Base-by-base conservation (phyloP, 75 land plant species). In the Pseudotsuga menziesii region DNA sequence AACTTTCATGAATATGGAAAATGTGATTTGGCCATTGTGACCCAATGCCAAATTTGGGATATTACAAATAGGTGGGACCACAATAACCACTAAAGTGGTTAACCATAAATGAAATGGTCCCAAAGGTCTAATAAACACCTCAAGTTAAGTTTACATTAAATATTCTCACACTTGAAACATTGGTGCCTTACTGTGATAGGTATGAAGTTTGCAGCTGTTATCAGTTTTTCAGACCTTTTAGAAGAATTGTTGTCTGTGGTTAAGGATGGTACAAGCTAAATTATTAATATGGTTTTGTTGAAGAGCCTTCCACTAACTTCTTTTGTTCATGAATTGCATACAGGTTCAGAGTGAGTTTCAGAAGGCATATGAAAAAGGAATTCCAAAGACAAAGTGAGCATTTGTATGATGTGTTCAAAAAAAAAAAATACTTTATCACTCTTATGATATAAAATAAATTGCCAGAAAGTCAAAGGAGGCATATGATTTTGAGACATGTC, bases 311-410 rank as follows among this genome's bases (percentile, higher is more conserved):
- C 5, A 7, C 4, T 77, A 27, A 70, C 27, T 56, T 57, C 32
- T 76, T 23, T 29, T 78, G 23, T 8, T 25, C 61, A 61, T 4
- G 22, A 75, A 60, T 75, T 61, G 17, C 25, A 64, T 81, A 75
- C 79, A 97, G 98, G 94, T 93, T 78, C 81, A 91, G 67, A 97
- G 99, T 77, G 93, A 97, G 81, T 97, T 97, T 73, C 93, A 91
- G 70, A 92, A 91, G 83, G 99, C 95, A 26, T 97, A 97, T 84
- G 99, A 91, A 70, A 94, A 89, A 54, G 99, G 99, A 27, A 88
- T 97, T 73, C 80, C 80, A 26, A 97, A 97, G 85, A 84, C 91
- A 75, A 97, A 94, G 99, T 94, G 80, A 71, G 85, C 19, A 64
- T 29, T 72, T 67, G 55, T 52, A 0, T 20, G n/a, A 0, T 19